These are phyloP conservation scores for Emericellopsis atlantica DNA, from an alignment of 2,329 filamentous ascomycete species.

Conservation along the genomic window DNA sequence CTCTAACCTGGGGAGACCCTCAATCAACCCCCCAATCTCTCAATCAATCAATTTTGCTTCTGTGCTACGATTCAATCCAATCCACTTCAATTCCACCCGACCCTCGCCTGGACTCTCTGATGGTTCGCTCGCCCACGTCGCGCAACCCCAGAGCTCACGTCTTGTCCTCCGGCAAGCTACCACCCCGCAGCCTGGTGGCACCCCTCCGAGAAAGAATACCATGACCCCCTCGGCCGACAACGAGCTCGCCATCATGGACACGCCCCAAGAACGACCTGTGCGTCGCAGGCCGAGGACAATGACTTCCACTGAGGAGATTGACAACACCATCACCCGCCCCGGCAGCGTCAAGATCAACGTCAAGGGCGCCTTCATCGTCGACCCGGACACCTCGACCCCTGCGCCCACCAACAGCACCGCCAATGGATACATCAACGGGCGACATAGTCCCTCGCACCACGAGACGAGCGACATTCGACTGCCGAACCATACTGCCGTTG, in stretches of 20 bases:
- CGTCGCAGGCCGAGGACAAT: slow-evolving; percentile 14
- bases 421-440: slow-evolving; percentile 20
- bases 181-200: too few relatives aligned
- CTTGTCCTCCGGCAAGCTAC: too few relatives aligned
- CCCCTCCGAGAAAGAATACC: background rate
- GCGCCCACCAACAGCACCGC: slow-evolving; percentile 17
- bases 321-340: slow-evolving; percentile 47
- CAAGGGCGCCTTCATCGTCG: slow-evolving; percentile 89
- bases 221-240: background rate
- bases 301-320: slow-evolving; percentile 44
- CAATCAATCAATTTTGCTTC: too few relatives aligned
- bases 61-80: too few relatives aligned
- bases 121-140: too few relatives aligned
- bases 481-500: slow-evolving; percentile 86
- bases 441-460: slow-evolving; percentile 35
- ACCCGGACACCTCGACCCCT: slow-evolving; percentile 54
- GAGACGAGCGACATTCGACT: slow-evolving; percentile 91
- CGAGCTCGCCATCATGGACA: background rate
- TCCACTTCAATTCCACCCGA: too few relatives aligned
- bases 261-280: background rate
- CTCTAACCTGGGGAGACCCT: too few relatives aligned
- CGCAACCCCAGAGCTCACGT: too few relatives aligned
- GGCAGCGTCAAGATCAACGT: slow-evolving; percentile 89
- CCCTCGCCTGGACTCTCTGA: too few relatives aligned
- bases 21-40: too few relatives aligned